phyloP scores from a whole-genome alignment of 164 flowering plant species.

The Pachysandra terminalis region DNA sequence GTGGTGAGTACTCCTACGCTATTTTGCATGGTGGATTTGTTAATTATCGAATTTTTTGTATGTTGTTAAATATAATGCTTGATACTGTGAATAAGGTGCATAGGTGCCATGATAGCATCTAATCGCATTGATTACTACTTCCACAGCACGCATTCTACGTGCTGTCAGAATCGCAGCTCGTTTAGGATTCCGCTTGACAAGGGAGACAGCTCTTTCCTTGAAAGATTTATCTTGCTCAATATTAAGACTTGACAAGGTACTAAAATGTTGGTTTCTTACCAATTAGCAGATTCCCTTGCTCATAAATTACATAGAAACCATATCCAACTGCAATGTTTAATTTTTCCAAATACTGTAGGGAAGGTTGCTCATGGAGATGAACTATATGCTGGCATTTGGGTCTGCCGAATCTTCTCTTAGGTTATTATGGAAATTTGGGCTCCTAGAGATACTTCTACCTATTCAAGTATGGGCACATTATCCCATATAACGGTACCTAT shows the following conservation, averaged over 20 bases:
- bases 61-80: background rate
- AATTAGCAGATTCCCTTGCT: background rate
- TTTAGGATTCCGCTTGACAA: constrained; percentile 65
- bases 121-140: background rate
- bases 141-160: constrained; percentile 90
- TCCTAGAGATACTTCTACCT: constrained; percentile 85
- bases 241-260: constrained; percentile 75
- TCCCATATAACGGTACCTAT: background rate
- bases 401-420: constrained; percentile 94
- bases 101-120: background rate
- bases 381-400: constrained; percentile 96
- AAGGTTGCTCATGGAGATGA: constrained; percentile 85
- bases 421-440: constrained; percentile 84
- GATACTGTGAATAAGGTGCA: too few species aligned
- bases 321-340: background rate
- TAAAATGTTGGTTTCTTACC: background rate
- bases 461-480: constrained; percentile 50
- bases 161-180: constrained; percentile 89
- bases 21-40: background rate
- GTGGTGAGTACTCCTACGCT: constrained; percentile 49
- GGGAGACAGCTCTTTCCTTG: constrained; percentile 66
- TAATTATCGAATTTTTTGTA: background rate
- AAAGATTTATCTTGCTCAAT: constrained; percentile 46
- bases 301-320: background rate
- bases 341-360: constrained; percentile 32